Evolutionary conservation across 2,329 filamentous ascomycete genomes (phyloP).

Genomic region (Trichoderma asperellum): DNA sequence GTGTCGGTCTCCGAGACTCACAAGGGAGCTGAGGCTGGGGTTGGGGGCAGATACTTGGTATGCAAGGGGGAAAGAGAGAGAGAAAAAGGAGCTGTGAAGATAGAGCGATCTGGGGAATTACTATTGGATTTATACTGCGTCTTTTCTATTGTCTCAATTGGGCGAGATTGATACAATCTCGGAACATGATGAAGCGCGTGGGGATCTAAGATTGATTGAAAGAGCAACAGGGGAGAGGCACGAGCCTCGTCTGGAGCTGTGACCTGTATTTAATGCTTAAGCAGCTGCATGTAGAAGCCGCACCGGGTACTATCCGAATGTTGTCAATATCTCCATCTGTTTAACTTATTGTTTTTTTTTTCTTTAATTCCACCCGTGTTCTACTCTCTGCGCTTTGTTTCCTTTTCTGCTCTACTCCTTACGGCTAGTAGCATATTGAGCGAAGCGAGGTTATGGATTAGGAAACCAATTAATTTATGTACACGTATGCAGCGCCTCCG

Average conservation of each 20-base stretch:
- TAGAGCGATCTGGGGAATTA: not conserved
- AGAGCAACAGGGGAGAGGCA: not conserved
- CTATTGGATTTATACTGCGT: not conserved
- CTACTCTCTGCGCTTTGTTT: too few relatives aligned
- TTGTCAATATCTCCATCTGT: not conserved
- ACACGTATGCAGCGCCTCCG: not conserved
- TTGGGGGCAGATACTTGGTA: not conserved
- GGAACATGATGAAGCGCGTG: slow-evolving; percentile 11
- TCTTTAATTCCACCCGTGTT: not conserved
- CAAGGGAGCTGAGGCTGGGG: slow-evolving; percentile 13
- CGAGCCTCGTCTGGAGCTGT: not conserved
- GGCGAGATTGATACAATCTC: not conserved
- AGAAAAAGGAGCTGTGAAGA: not conserved
- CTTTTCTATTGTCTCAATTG: slow-evolving; percentile 2
- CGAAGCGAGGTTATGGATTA: not conserved
- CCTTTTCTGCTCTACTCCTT: not conserved
- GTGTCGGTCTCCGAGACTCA: not conserved
- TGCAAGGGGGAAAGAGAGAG: slow-evolving; percentile 7
- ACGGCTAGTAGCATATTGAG: not conserved
- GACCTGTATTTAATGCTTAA: not conserved
- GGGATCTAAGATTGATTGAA: not conserved
- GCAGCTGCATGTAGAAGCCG: not conserved
- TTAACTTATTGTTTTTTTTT: not conserved
- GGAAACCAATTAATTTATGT: not conserved
- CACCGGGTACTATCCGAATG: not conserved